Percentiles rank a stretch among this genome's conserved stretches.
Evolutionary conservation across 2,329 filamentous ascomycete genomes (phyloP).

Genomic region (Pleurostoma richardsiae): DNA sequence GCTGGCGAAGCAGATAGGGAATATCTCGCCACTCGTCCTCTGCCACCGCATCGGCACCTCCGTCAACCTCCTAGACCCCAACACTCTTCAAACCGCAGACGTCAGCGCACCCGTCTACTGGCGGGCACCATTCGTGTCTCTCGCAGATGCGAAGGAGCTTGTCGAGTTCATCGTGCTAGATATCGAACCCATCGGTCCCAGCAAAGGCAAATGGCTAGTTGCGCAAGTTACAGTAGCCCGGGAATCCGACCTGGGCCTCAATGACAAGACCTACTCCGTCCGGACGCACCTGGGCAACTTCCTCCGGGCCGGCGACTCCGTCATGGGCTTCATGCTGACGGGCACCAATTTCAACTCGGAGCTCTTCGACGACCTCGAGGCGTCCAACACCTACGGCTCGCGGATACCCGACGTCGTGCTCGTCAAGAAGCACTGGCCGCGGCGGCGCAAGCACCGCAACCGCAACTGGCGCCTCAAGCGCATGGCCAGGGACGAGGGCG

Average conservation of each 20-base stretch:
- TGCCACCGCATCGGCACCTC: slow-evolving; percentile 87
- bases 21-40: slow-evolving; percentile 80
- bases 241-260: slow-evolving; percentile 78
- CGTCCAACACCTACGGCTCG: slow-evolving; percentile 68
- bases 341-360: slow-evolving; percentile 91
- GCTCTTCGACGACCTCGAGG: slow-evolving; percentile 78
- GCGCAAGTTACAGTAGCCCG: slow-evolving; percentile 86
- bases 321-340: slow-evolving; percentile 86
- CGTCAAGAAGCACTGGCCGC: slow-evolving; percentile 94
- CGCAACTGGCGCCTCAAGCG: slow-evolving; percentile 94
- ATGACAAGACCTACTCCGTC: slow-evolving; percentile 84
- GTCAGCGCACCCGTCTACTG: slow-evolving; percentile 81
- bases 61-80: slow-evolving; percentile 83
- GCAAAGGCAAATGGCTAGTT: slow-evolving; percentile 76
- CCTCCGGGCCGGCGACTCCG: slow-evolving; percentile 84
- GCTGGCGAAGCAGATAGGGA: slow-evolving; percentile 79
- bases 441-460: slow-evolving; percentile 75
- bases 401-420: slow-evolving; percentile 88
- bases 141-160: slow-evolving; percentile 80
- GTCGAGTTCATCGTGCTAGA: slow-evolving; percentile 94
- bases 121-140: slow-evolving; percentile 77
- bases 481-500: slow-evolving; percentile 84
- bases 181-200: slow-evolving; percentile 72
- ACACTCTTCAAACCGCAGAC: slow-evolving; percentile 86
- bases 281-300: slow-evolving; percentile 85